Evolutionary conservation across 202 grass and related monocot species (phyloP).

Genomic region (Elaeis oleifera): DNA sequence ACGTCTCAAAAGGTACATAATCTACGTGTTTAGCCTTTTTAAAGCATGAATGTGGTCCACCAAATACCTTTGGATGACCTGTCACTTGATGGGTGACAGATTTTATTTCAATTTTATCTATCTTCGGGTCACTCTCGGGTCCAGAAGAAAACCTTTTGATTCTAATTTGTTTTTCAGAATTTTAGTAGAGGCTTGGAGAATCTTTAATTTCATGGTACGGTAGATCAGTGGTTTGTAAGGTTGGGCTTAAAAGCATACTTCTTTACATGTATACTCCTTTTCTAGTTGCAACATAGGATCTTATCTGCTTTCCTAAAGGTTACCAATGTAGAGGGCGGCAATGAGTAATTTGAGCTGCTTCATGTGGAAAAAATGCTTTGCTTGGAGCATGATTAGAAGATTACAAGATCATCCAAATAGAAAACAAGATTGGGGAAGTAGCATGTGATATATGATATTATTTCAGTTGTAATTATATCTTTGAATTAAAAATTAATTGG

Average conservation of each 20-base stretch:
- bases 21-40: too few relatives aligned
- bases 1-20: too few relatives aligned
- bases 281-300: conserved; percentile 9
- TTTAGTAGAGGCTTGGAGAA: conserved; percentile 90
- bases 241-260: background rate
- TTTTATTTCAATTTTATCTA: background rate
- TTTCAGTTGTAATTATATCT: too few relatives aligned
- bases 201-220: conserved; percentile 78
- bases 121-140: background rate
- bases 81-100: background rate
- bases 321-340: conserved; percentile 39
- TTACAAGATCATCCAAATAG: too few relatives aligned
- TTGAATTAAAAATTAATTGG: too few relatives aligned
- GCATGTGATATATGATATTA: too few relatives aligned
- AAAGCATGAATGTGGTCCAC: too few relatives aligned
- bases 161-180: conserved; percentile 49
- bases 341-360: too few relatives aligned
- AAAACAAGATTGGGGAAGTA: too few relatives aligned
- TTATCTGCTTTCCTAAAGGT: conserved; percentile 43
- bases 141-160: conserved; percentile 20
- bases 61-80: background rate
- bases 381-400: too few relatives aligned
- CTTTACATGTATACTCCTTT: background rate
- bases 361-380: background rate
- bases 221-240: conserved; percentile 3